Percentiles rank a stretch among this genome's conserved stretches.
phyloP scores from a whole-genome alignment of 1,139 yeast species.

The Taphrina communis region DNA sequence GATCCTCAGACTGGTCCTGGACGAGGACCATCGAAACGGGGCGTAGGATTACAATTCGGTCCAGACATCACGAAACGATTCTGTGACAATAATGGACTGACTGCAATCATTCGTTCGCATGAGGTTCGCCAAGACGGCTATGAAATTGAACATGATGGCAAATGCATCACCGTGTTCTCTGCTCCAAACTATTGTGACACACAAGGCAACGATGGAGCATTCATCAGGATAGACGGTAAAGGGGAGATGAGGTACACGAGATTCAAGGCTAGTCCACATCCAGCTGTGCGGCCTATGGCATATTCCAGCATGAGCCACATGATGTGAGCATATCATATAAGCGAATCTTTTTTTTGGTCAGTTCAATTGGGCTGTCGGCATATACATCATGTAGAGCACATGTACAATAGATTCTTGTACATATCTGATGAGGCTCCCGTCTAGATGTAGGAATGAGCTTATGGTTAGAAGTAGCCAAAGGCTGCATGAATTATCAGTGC shows the following conservation, averaged over 20 bases:
- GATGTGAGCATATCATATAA: slow-evolving; percentile 17
- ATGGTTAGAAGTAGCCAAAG: too few species aligned
- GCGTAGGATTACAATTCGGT: slow-evolving; percentile 94
- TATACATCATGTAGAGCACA: slow-evolving; percentile 11
- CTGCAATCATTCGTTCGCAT: slow-evolving; percentile 88
- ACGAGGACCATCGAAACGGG: slow-evolving; percentile 87
- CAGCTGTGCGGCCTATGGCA: slow-evolving; percentile 85
- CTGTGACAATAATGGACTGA: slow-evolving; percentile 71
- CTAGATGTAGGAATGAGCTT: not conserved
- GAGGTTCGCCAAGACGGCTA: slow-evolving; percentile 94
- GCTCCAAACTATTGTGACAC: slow-evolving; percentile 93
- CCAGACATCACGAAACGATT: slow-evolving; percentile 88
- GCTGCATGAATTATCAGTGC: too few species aligned
- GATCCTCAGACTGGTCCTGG: slow-evolving; percentile 87
- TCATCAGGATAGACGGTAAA: slow-evolving; percentile 61
- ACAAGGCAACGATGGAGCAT: slow-evolving; percentile 89
- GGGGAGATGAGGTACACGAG: slow-evolving; percentile 61
- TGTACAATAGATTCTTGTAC: not conserved
- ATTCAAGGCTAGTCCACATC: slow-evolving; percentile 86
- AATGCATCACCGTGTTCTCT: slow-evolving; percentile 86
- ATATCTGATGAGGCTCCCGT: not conserved
- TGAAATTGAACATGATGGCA: slow-evolving; percentile 83
- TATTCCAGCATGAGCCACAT: slow-evolving; percentile 40
- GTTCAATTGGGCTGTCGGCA: too few species aligned
- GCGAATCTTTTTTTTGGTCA: not conserved